Evolutionary conservation across 805 yeast species (phyloP), one percentile per base, ranked within the genome.

Genomic region (Cyberlindnera euphorbiiphila): DNA sequence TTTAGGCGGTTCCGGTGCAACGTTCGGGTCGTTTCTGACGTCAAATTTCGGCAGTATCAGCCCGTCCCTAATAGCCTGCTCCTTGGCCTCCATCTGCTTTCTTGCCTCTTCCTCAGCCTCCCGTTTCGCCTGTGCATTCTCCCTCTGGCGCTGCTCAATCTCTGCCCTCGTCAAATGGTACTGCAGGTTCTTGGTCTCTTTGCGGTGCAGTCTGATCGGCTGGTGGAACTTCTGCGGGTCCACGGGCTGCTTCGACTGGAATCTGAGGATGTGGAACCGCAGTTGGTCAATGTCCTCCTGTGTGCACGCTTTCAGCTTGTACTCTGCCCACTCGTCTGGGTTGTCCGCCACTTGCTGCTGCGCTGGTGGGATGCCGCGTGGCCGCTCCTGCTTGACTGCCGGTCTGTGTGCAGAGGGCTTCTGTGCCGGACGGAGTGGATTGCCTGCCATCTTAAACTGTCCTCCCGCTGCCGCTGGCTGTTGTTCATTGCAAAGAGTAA

Each of bases 151-250:
- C 36, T 71, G 74, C 36, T 82, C 91, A 49, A 84, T 73, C 55
- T 85, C 93, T 41, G 81, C 78, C 51, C 88, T 64, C 2, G 89
- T 79, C 50, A 87, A 66, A 59, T 87, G 94, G 55, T 85, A 85
- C 58, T 89, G 96, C 56, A 91, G 67, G 57, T 86, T 85, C 54
- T 87, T 76, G 1, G 98, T 96, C 60, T 91, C 98, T 56, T 91
- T 89, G 50, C 98, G 72, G 59, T 89, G 97, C 56, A 91, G 65
- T 50, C 96, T 68, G 14, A 89, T 81, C 0, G 98, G 98, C 42
- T 74, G 74, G 39, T 78, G 80, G 59, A 91, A 93, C 2, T 19
- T 31, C 44, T 79, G 78, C 9, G 93, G 91, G 46, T 86, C 86
- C 24, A 93, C 81, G 30, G 74, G 71, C 50, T 76, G 73, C 42